Conservation (phyloP, 164 flowering plant genomes). For the Cinnamomum micranthum region DNA sequence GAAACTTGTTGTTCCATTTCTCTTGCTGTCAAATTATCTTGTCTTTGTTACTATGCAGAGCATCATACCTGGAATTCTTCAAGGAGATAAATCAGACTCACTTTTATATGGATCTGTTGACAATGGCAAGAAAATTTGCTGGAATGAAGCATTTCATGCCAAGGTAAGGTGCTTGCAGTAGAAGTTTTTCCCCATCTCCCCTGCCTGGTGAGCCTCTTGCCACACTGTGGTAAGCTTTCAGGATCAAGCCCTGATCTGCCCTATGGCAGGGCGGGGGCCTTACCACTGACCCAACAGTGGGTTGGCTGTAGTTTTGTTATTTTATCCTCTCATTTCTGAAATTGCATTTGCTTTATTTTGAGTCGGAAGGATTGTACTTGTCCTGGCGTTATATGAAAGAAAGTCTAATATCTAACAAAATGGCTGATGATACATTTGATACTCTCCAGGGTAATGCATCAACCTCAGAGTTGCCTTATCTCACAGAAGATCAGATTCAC, state of each 20-base stretch:
- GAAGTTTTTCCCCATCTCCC: not conserved
- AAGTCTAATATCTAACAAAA: too few relatives aligned
- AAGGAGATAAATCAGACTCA: slow-evolving; percentile 98
- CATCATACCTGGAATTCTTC: slow-evolving; percentile 98
- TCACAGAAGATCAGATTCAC: too few relatives aligned
- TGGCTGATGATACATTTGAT: too few relatives aligned
- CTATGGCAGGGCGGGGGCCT: too few relatives aligned
- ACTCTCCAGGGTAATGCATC: too few relatives aligned
- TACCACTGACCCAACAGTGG: too few relatives aligned
- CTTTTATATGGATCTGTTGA: slow-evolving; percentile 99
- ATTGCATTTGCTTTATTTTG: too few relatives aligned
- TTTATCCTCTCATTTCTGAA: too few relatives aligned
- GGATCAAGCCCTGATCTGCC: not conserved
- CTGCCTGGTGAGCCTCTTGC: not conserved
- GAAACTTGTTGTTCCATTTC: not conserved
- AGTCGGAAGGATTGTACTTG: too few relatives aligned
- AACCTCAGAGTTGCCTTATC: too few relatives aligned
- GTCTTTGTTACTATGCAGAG: slow-evolving; percentile 46
- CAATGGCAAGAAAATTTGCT: slow-evolving; percentile 97
- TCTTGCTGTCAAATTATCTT: slow-evolving; percentile 1
- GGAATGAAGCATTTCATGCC: slow-evolving; percentile 94
- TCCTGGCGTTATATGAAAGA: too few relatives aligned
- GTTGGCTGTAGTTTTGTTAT: too few relatives aligned
- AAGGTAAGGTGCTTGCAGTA: slow-evolving; percentile 48
- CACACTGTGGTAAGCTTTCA: not conserved